Evolutionary conservation across 2,329 filamentous ascomycete species (phyloP).

Genomic region (Annulohypoxylon truncatum): DNA sequence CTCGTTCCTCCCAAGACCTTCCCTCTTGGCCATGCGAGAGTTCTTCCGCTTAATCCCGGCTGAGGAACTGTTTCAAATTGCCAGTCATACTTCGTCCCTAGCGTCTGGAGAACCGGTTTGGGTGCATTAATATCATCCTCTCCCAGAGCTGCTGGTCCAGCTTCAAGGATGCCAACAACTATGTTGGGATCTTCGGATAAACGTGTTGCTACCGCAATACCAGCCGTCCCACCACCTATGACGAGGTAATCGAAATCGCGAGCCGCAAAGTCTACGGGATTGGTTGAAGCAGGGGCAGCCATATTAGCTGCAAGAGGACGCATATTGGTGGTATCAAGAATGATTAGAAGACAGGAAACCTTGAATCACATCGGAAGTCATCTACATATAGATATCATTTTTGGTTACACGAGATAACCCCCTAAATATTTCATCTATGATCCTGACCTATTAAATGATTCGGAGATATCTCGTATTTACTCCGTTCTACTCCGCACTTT

Average conservation of each 20-base stretch:
- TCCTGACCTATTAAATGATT: background rate
- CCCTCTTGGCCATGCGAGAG: slow-evolving; percentile 56
- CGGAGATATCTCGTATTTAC: background rate
- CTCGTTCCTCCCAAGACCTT: slow-evolving; percentile 71
- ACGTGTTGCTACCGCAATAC: slow-evolving; percentile 51
- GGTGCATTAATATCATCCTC: slow-evolving; percentile 51
- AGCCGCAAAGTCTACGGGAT: slow-evolving; percentile 9
- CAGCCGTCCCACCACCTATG: slow-evolving; percentile 46
- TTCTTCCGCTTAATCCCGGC: slow-evolving; percentile 53
- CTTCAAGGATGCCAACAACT: slow-evolving; percentile 59
- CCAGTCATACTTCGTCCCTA: slow-evolving; percentile 57
- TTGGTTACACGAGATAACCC: background rate
- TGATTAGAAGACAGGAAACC: background rate
- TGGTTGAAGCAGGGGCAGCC: background rate
- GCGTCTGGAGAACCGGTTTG: slow-evolving; percentile 51
- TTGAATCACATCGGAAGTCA: background rate
- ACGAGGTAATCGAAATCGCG: slow-evolving; percentile 38
- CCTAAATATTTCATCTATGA: background rate
- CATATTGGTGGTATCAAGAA: background rate
- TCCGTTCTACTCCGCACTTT: background rate
- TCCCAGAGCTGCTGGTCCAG: slow-evolving; percentile 49
- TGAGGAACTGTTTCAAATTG: slow-evolving; percentile 55
- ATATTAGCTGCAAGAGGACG: background rate
- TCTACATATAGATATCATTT: background rate
- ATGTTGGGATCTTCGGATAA: slow-evolving; percentile 57